Percentiles rank a stretch among this genome's conserved stretches.
Evolutionary conservation across 176 grass and related monocot genomes (phyloP).

Genomic region (Oryza officinalis): DNA sequence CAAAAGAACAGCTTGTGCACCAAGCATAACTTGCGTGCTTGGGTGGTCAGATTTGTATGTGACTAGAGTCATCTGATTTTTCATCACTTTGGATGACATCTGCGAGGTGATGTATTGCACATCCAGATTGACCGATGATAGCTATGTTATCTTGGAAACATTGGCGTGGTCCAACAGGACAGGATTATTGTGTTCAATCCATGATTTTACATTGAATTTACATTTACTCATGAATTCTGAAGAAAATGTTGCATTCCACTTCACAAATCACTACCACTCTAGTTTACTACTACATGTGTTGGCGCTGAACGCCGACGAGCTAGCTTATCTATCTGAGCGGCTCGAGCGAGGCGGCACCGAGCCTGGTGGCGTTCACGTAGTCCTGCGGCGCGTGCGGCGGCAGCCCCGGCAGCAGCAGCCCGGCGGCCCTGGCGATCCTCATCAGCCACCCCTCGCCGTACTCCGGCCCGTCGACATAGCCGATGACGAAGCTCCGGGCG

Average conservation of each 20-base stretch:
- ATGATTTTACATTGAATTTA: neutral
- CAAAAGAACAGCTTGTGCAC: neutral
- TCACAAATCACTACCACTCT: neutral
- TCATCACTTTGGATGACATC: neutral
- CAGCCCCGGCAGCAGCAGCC: conserved; percentile 60
- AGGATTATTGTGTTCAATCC: neutral
- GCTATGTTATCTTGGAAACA: neutral
- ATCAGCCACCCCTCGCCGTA: conserved; percentile 73
- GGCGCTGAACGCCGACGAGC: neutral
- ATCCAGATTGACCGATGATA: neutral
- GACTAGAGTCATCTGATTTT: neutral
- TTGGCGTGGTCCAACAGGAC: too few species aligned
- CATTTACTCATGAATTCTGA: neutral
- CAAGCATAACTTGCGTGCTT: neutral
- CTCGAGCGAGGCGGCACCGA: conserved; percentile 35
- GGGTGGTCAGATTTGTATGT: neutral
- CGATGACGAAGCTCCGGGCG: conserved; percentile 72
- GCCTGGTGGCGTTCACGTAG: conserved; percentile 66
- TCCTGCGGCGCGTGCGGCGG: conserved; percentile 66
- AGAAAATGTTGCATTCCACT: neutral
- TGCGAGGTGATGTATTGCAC: neutral
- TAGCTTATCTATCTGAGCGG: neutral
- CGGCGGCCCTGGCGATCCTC: conserved; percentile 47
- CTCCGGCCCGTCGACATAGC: conserved; percentile 53
- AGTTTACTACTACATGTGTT: neutral